A percentile compares a stretch with the other conserved stretches of the same genome.
phyloP scores from a whole-genome alignment of 176 grass and related monocot genomes.

The Bromus sterilis region DNA sequence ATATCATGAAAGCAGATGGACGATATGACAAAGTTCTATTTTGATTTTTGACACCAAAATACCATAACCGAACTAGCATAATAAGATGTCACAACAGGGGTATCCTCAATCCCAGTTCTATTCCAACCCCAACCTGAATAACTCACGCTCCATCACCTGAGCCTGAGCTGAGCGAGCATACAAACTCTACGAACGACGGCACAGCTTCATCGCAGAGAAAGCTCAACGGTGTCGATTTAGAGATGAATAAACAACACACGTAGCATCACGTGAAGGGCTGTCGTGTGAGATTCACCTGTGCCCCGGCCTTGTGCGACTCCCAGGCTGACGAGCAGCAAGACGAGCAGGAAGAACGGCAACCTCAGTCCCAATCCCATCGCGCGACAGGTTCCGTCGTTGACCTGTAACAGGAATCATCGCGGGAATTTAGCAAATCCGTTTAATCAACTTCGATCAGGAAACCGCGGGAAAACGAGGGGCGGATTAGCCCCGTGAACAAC shows the following conservation, averaged over 20 bases:
- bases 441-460: not conserved
- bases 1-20: not conserved
- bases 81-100: not conserved
- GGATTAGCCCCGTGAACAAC: not conserved
- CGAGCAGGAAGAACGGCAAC: not conserved
- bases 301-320: constrained; percentile 8
- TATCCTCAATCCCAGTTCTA: not conserved
- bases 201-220: not conserved
- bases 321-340: constrained; percentile 28
- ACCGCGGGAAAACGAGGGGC: not conserved
- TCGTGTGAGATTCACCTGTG: not conserved
- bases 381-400: not conserved
- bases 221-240: not conserved
- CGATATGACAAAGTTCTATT: too few relatives aligned
- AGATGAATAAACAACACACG: not conserved
- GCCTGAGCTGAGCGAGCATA: too few relatives aligned
- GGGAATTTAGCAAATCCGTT: not conserved
- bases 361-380: not conserved
- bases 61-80: not conserved
- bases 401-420: not conserved
- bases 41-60: not conserved
- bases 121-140: not conserved
- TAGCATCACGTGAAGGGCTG: not conserved
- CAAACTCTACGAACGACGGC: not conserved
- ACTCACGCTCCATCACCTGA: not conserved